phyloP scores from a whole-genome alignment of 148 eudicot species.

The Chenopodium quinoa region DNA sequence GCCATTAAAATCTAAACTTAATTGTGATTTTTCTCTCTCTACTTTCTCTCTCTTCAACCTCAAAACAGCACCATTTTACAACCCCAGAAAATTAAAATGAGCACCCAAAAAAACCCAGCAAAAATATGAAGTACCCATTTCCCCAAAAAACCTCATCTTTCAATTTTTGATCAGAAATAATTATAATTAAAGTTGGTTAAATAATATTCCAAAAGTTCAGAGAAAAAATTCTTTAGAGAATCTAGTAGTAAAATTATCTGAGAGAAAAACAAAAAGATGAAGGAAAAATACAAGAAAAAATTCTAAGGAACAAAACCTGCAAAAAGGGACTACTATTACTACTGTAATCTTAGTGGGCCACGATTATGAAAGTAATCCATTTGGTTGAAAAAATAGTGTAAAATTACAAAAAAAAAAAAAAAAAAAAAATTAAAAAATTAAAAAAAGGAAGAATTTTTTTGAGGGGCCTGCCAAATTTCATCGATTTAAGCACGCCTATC shows the following conservation, averaged over 20 bases:
- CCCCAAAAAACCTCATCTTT: conserved; percentile 21
- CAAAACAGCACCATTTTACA: conserved; percentile 10
- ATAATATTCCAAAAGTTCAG: background rate
- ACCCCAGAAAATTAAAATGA: conserved; percentile 16
- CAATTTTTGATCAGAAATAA: conserved; percentile 16
- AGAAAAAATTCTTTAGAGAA: conserved; percentile 15
- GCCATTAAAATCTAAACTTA: conserved; percentile 34
- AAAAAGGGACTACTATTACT: conserved; percentile 39
- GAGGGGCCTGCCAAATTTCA: conserved; percentile 26
- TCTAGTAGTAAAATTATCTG: conserved; percentile 14
- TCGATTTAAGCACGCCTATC: conserved; percentile 83
- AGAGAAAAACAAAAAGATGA: background rate
- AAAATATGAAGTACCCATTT: conserved; percentile 12
- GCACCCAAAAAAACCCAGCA: background rate
- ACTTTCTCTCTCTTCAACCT: background rate
- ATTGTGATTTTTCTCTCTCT: background rate
- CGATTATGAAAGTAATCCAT: background rate
- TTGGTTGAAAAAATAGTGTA: background rate
- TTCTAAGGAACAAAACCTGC: conserved; percentile 79
- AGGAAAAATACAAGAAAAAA: conserved; percentile 20
- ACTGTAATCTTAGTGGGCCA: conserved; percentile 71
- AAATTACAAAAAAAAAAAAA: background rate
- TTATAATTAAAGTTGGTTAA: background rate
- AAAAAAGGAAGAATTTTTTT: background rate
- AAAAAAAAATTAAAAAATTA: background rate